Evolutionary conservation across 495 filamentous ascomycete species (phyloP).

Genomic region (Glonium stellatum): DNA sequence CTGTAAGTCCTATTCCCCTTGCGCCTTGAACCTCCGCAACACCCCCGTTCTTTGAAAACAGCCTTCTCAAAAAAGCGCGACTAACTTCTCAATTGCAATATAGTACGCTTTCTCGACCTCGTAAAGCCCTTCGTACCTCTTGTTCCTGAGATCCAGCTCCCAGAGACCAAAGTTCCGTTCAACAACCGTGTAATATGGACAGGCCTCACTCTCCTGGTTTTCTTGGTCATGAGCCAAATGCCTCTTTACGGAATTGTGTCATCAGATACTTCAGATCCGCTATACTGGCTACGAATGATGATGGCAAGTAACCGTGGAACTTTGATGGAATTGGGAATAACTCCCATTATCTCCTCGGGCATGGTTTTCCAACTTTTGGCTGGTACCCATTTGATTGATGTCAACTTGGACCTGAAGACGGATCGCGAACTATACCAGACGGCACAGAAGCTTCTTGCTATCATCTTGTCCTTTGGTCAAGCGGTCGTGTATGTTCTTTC

Average conservation of each 20-base stretch:
- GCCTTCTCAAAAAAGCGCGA: slow-evolving; percentile 1
- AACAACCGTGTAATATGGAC: slow-evolving; percentile 99
- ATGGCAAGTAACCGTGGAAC: slow-evolving; percentile 98
- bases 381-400: slow-evolving; percentile 98
- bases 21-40: slow-evolving; percentile 7
- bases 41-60: slow-evolving; percentile 8
- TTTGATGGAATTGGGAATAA: slow-evolving; percentile 98
- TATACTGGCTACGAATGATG: slow-evolving; percentile 99
- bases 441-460: slow-evolving; percentile 98
- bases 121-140: slow-evolving; percentile 99
- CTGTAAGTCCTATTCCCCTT: slow-evolving; percentile 38
- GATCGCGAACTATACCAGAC: slow-evolving; percentile 99
- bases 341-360: slow-evolving; percentile 97
- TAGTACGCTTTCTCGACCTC: slow-evolving; percentile 98
- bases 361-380: slow-evolving; percentile 99
- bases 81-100: slow-evolving; percentile 25
- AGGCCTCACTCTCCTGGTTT: slow-evolving; percentile 89
- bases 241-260: slow-evolving; percentile 52
- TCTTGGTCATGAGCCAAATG: slow-evolving; percentile 99
- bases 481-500: slow-evolving; percentile 95
- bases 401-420: slow-evolving; percentile 88
- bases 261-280: slow-evolving; percentile 77
- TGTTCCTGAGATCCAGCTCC: slow-evolving; percentile 96
- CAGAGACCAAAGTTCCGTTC: slow-evolving; percentile 94
- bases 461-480: slow-evolving; percentile 95